phyloP scores from a whole-genome alignment of 805 yeast genomes.

The Gaillardinia entomophila region DNA sequence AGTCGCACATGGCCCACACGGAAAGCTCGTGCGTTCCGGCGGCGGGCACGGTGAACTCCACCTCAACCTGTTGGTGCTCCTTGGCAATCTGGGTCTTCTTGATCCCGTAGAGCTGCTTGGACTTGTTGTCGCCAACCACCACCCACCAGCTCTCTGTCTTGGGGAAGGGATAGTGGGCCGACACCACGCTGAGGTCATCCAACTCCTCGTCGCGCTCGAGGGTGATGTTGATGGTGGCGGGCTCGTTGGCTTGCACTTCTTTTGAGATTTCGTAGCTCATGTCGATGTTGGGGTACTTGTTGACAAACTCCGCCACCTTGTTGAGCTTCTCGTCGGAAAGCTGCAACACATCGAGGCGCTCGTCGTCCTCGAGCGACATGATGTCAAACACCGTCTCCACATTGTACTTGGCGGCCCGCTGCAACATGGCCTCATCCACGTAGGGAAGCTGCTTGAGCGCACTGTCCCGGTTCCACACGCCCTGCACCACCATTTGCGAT shows the following conservation, averaged over 20 bases:
- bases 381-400: slow-evolving; percentile 77
- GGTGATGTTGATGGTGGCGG: slow-evolving; percentile 41
- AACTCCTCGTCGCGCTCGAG: slow-evolving; percentile 75
- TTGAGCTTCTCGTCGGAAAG: slow-evolving; percentile 46
- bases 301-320: slow-evolving; percentile 81
- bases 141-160: slow-evolving; percentile 85
- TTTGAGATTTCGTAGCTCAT: slow-evolving; percentile 45
- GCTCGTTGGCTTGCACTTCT: slow-evolving; percentile 42
- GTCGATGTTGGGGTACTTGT: slow-evolving; percentile 84
- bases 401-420: slow-evolving; percentile 46
- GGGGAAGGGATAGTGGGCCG: slow-evolving; percentile 52
- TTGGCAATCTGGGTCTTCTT: slow-evolving; percentile 54
- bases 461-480: slow-evolving; percentile 73
- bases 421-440: slow-evolving; percentile 45
- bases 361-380: slow-evolving; percentile 75
- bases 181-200: slow-evolving; percentile 51
- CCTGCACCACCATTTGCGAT: slow-evolving; percentile 84
- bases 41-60: slow-evolving; percentile 54
- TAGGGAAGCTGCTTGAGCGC: slow-evolving; percentile 80
- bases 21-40: slow-evolving; percentile 59
- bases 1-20: slow-evolving; percentile 86
- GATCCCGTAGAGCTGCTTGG: slow-evolving; percentile 64
- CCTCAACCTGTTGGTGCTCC: slow-evolving; percentile 44
- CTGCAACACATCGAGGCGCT: slow-evolving; percentile 54
- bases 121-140: slow-evolving; percentile 63